phyloP scores from a whole-genome alignment of 2,329 filamentous ascomycete genomes.

The Colletotrichum abscissum region DNA sequence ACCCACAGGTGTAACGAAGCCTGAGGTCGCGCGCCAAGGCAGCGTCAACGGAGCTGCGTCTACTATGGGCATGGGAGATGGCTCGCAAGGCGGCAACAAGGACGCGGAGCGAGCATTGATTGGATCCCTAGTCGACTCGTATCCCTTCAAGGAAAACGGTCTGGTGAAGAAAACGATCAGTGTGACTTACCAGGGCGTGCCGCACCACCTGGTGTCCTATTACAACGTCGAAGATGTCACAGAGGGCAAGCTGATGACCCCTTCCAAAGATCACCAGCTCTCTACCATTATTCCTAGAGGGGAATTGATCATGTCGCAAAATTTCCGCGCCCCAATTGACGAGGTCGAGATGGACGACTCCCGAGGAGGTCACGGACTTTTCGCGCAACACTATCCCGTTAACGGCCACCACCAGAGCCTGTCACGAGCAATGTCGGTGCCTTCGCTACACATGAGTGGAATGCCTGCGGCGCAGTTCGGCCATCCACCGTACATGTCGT shows the following conservation, averaged over 20 bases:
- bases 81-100: slow-evolving; percentile 18
- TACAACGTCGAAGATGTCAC: slow-evolving; percentile 86
- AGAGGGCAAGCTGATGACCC: slow-evolving; percentile 66
- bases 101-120: slow-evolving; percentile 35
- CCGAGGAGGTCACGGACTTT: slow-evolving; percentile 22
- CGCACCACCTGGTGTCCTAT: slow-evolving; percentile 90
- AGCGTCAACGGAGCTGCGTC: slow-evolving; percentile 13
- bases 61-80: slow-evolving; percentile 21
- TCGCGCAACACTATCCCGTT: slow-evolving; percentile 16
- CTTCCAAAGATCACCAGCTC: slow-evolving; percentile 60
- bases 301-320: slow-evolving; percentile 71
- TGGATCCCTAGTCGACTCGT: slow-evolving; percentile 85
- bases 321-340: slow-evolving; percentile 74
- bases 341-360: slow-evolving; percentile 58
- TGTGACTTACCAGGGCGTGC: slow-evolving; percentile 77
- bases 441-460: slow-evolving; percentile 23
- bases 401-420: slow-evolving; percentile 40
- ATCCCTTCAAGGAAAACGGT: slow-evolving; percentile 84
- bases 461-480: slow-evolving; percentile 19
- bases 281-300: slow-evolving; percentile 63
- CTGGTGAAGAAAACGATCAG: slow-evolving; percentile 95
- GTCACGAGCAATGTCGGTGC: slow-evolving; percentile 39
- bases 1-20: slow-evolving; percentile 48
- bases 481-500: slow-evolving; percentile 22
- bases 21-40: slow-evolving; percentile 40